Evolutionary conservation across 768 basidiomycete genomes (phyloP), one percentile per base, ranked within the genome.

Genomic region (Filobasidium floriforme): DNA sequence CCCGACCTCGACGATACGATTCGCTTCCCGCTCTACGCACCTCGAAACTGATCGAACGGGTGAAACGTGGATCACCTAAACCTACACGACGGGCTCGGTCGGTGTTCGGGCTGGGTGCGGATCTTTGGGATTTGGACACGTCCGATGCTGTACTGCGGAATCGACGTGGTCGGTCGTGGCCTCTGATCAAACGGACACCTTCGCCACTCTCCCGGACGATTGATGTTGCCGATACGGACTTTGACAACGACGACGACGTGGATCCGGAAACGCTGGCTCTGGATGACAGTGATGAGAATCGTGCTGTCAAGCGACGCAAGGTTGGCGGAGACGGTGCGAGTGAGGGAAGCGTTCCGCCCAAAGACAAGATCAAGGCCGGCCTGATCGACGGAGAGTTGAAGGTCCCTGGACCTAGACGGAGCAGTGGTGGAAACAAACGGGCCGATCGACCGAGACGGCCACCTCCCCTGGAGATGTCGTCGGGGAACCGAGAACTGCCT

Each of bases 401-500:
- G 28, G 28, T 43, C n/a, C 59, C 41, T 40, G 18, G 18, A 18
- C 59, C 41, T 41, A 7, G 32, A 19, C 28, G 32, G 28, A 49
- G 46, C 22, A 49, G 46, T 49, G n/a, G n/a, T 4, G 59, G 59
- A 5, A 29, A 18, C 11, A 60, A 29, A 18, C 15, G 41, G 37
- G 32, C 32, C 19, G 59, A 37, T 60, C 59, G 59, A 18, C 32
- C 32, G 11, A 19, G 41, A 15, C 59, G 59, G 14, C 59, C 59
- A 2, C 59, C 59, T 41, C 59, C 59, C 15, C 29, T 60, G n/a
- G 59, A 60, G 41, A 40, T 60, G 59, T 40, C 59, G 18, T 43
- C 29, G 28, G 59, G 59, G 18, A 60, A 40, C 32, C 59, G 59
- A 60, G 41, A 37, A 22, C 26, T 43, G 29, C 32, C 59, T 9